A percentile compares a stretch with the other conserved stretches of the same genome.
phyloP scores from a whole-genome alignment of 305 asterid genomes.

The Solanum hybrid region DNA sequence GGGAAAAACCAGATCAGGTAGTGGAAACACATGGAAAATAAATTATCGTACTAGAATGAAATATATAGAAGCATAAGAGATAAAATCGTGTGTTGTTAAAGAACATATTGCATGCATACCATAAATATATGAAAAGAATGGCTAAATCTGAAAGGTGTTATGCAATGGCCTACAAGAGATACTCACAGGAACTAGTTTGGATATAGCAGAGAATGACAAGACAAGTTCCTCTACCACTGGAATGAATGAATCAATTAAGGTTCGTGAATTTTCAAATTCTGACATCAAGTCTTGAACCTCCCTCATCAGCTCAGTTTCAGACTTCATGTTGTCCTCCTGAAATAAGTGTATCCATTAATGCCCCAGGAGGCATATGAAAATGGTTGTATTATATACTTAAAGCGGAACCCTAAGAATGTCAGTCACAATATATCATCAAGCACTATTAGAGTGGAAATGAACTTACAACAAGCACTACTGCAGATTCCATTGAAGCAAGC shows the following conservation, averaged over 20 bases:
- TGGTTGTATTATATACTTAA: background rate
- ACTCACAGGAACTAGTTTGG: slow-evolving; percentile 49
- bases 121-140: background rate
- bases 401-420: background rate
- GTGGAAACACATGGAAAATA: background rate
- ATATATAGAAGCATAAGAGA: background rate
- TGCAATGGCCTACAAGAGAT: slow-evolving; percentile 8
- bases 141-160: background rate
- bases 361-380: background rate
- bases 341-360: slow-evolving; percentile 11
- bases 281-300: slow-evolving; percentile 47
- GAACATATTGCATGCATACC: background rate
- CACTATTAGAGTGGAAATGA: background rate
- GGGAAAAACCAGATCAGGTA: slow-evolving; percentile 6
- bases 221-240: slow-evolving; percentile 54
- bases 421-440: background rate
- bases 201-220: slow-evolving; percentile 27
- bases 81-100: background rate
- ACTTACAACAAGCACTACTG: slow-evolving; percentile 25
- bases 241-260: slow-evolving; percentile 28
- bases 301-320: slow-evolving; percentile 28
- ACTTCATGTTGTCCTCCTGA: slow-evolving; percentile 55
- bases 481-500: slow-evolving; percentile 34
- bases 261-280: slow-evolving; percentile 54
- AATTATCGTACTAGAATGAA: background rate